Percentiles rank a stretch among this genome's conserved stretches.
Conservation (phyloP, 2,329 filamentous ascomycete genomes). For the Aspergillus tamarii region DNA sequence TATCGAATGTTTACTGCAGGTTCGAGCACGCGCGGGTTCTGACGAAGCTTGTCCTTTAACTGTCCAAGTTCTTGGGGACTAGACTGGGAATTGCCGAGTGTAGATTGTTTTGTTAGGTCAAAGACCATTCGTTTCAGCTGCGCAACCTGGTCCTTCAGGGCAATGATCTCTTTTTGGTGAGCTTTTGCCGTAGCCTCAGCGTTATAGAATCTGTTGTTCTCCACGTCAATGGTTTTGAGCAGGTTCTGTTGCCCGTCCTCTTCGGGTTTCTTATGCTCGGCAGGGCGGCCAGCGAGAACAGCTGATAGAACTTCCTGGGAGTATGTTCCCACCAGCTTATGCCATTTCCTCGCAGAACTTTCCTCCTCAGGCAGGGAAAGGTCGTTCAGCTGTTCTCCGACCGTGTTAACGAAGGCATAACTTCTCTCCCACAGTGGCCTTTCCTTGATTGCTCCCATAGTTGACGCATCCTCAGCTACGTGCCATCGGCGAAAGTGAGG, state of each 20-base stretch:
- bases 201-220: background rate
- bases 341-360: constrained; percentile 19
- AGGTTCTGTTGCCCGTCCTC: background rate
- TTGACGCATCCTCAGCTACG: constrained; percentile 25
- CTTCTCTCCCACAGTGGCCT: constrained; percentile 36
- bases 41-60: constrained; percentile 12
- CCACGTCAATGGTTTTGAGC: background rate
- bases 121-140: constrained; percentile 35
- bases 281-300: constrained; percentile 20
- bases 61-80: constrained; percentile 10
- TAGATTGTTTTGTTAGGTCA: constrained; percentile 27
- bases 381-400: constrained; percentile 32
- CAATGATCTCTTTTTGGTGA: constrained; percentile 29
- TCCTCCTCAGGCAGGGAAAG: constrained; percentile 22
- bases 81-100: constrained; percentile 14
- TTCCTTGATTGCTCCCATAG: constrained; percentile 18
- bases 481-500: constrained; percentile 33
- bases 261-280: constrained; percentile 2
- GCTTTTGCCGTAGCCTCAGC: constrained; percentile 8
- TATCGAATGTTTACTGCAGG: constrained; percentile 5
- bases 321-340: constrained; percentile 28
- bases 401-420: constrained; percentile 35
- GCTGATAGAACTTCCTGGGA: constrained; percentile 29
- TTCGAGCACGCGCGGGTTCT: constrained; percentile 3
- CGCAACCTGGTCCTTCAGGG: constrained; percentile 33